Base-by-base conservation (phyloP, 106 monocot species). In the Narthecium ossifragum region DNA sequence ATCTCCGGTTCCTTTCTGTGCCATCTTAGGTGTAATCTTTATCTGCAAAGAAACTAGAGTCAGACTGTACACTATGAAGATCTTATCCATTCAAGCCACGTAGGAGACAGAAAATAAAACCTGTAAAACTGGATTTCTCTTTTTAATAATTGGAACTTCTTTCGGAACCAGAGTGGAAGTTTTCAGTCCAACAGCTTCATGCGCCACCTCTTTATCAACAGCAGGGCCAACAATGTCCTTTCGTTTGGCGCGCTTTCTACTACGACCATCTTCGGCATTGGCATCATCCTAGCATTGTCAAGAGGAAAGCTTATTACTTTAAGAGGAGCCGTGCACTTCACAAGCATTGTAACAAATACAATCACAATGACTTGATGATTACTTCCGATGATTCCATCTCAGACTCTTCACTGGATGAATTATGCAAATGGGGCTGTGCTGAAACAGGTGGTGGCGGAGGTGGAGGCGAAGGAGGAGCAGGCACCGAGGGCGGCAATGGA, bases 301-400 rank as follows among this genome's bases (percentile, higher is more conserved):
- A n/a, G n/a, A n/a, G n/a, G n/a, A n/a, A n/a, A n/a, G n/a, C n/a
- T n/a, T n/a, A n/a, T n/a, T n/a, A n/a, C n/a, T n/a, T n/a, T n/a
- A n/a, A n/a, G n/a, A n/a, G n/a, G n/a, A n/a, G n/a, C n/a, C n/a
- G n/a, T n/a, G n/a, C n/a, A n/a, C n/a, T n/a, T n/a, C n/a, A n/a
- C n/a, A n/a, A n/a, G n/a, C n/a, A n/a, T n/a, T n/a, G n/a, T n/a
- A n/a, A n/a, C n/a, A n/a, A n/a, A n/a, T n/a, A n/a, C n/a, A n/a
- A n/a, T n/a, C n/a, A n/a, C n/a, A n/a, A n/a, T n/a, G n/a, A n/a
- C n/a, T n/a, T n/a, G 56, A 67, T 12, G 9, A 54, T 17, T 70
- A 96, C 86, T 59, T 98, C 96, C 68, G 91, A 88, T 37, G 91
- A 99, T 59, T 91, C 96, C 66, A 91, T 20, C 72, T 99, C 91